Evolutionary conservation across 768 basidiomycete genomes (phyloP).

Genomic region (Leccinum disarticulatum): DNA sequence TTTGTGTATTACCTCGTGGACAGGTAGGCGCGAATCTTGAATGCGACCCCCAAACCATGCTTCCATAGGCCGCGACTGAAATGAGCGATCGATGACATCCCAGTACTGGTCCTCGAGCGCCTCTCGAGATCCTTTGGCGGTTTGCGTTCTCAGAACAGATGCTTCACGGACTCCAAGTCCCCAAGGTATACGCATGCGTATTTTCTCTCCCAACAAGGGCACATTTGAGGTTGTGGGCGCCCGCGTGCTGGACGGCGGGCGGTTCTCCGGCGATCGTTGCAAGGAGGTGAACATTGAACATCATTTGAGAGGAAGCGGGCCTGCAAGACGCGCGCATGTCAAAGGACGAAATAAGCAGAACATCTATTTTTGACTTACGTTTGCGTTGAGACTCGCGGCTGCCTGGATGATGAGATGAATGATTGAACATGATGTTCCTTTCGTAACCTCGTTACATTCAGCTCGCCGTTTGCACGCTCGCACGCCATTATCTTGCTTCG

Average conservation of each 20-base stretch:
- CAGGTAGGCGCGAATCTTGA: conserved; percentile 88
- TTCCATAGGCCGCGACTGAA: conserved; percentile 79
- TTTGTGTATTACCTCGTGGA: conserved; percentile 77
- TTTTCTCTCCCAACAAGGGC: conserved; percentile 78
- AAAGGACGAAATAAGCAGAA: neutral
- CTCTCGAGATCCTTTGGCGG: conserved; percentile 73
- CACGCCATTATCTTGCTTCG: conserved; percentile 97
- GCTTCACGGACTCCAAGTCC: conserved; percentile 68
- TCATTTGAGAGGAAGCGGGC: conserved; percentile 55
- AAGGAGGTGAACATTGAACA: conserved; percentile 71
- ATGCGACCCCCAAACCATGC: conserved; percentile 85
- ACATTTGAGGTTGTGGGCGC: conserved; percentile 80
- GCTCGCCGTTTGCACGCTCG: conserved; percentile 73
- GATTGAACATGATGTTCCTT: conserved; percentile 70
- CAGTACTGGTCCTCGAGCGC: conserved; percentile 90
- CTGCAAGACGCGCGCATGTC: conserved; percentile 28
- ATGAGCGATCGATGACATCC: conserved; percentile 77
- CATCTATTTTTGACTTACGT: conserved; percentile 38
- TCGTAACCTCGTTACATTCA: conserved; percentile 72
- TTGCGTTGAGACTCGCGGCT: conserved; percentile 54
- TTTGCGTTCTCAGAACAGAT: conserved; percentile 61
- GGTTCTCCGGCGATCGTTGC: conserved; percentile 78
- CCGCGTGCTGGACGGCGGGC: conserved; percentile 73
- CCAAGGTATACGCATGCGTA: conserved; percentile 75
- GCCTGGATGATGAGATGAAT: conserved; percentile 71